Percentiles rank a stretch among this genome's conserved stretches.
phyloP scores from a whole-genome alignment of 2,329 filamentous ascomycete species.

The Xylogone sp. region DNA sequence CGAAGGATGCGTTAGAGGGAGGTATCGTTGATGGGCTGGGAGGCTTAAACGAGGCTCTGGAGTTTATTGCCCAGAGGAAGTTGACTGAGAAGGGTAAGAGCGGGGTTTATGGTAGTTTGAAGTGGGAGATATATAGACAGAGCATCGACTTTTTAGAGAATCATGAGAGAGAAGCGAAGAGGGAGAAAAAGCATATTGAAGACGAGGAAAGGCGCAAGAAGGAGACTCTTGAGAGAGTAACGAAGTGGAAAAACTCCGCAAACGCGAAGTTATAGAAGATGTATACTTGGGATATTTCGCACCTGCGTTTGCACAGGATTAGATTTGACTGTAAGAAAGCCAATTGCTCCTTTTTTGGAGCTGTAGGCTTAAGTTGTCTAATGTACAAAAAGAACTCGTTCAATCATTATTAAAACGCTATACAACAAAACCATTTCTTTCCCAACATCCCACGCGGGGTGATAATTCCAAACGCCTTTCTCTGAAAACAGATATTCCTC shows the following conservation, averaged over 20 bases:
- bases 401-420: conserved; percentile 1
- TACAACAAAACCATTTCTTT: not conserved
- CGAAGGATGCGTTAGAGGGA: conserved; percentile 56
- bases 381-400: conserved; percentile 1
- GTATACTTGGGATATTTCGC: not conserved
- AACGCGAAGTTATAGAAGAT: conserved; percentile 21
- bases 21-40: conserved; percentile 69
- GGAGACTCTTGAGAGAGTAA: conserved; percentile 12
- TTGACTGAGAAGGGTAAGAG: conserved; percentile 59
- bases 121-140: conserved; percentile 72
- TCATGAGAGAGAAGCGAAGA: conserved; percentile 46
- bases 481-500: not conserved
- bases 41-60: conserved; percentile 58
- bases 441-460: not conserved
- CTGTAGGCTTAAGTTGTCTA: not conserved
- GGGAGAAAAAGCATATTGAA: conserved; percentile 39
- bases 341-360: not conserved
- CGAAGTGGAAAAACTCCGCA: conserved; percentile 21
- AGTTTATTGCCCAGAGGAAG: conserved; percentile 54
- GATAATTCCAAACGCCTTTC: conserved; percentile 1
- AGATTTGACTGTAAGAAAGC: too few relatives aligned
- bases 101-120: conserved; percentile 67
- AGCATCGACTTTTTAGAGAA: conserved; percentile 54
- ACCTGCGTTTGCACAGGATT: too few relatives aligned
- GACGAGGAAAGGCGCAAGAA: conserved; percentile 28